Evolutionary conservation across 2,329 filamentous ascomycete species (phyloP).

Genomic region (Claviceps pazoutovae): DNA sequence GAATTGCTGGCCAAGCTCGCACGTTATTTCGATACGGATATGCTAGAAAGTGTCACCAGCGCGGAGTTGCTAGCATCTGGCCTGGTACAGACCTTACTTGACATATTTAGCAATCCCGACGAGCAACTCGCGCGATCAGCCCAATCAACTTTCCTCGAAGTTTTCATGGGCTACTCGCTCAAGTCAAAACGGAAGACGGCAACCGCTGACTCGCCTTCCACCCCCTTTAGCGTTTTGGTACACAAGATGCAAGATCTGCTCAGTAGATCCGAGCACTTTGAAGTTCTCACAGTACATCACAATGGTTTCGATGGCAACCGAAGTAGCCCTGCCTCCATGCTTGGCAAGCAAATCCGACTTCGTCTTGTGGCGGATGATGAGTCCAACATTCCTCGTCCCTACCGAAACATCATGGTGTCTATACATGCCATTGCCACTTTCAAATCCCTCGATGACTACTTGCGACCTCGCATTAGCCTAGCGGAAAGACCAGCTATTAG

Average conservation of each 20-base stretch:
- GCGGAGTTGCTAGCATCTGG: conserved; percentile 86
- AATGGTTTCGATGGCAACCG: conserved; percentile 82
- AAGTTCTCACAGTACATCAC: conserved; percentile 89
- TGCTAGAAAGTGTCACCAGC: conserved; percentile 86
- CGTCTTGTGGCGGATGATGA: conserved; percentile 81
- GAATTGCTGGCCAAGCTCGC: conserved; percentile 63
- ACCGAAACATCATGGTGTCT: conserved; percentile 92
- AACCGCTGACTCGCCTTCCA: conserved; percentile 55
- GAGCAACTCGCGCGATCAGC: conserved; percentile 49
- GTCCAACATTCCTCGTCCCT: conserved; percentile 74
- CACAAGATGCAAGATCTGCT: conserved; percentile 92
- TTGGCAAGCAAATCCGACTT: conserved; percentile 86
- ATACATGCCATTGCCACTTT: conserved; percentile 98
- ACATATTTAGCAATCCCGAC: conserved; percentile 64
- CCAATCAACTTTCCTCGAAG: conserved; percentile 71
- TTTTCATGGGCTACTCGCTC: conserved; percentile 73
- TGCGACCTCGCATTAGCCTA: conserved; percentile 75
- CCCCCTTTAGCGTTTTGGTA: conserved; percentile 79
- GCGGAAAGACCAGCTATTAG: conserved; percentile 53
- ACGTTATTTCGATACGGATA: conserved; percentile 75
- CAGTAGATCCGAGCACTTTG: conserved; percentile 94
- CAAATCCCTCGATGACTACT: conserved; percentile 89
- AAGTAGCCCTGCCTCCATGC: conserved; percentile 86
- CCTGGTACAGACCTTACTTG: conserved; percentile 70
- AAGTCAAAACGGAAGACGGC: conserved; percentile 51